These are phyloP conservation scores for Rhizoctonia solani DNA, from an alignment of 1,284 basidiomycete genomes.

Conservation along the genomic window DNA sequence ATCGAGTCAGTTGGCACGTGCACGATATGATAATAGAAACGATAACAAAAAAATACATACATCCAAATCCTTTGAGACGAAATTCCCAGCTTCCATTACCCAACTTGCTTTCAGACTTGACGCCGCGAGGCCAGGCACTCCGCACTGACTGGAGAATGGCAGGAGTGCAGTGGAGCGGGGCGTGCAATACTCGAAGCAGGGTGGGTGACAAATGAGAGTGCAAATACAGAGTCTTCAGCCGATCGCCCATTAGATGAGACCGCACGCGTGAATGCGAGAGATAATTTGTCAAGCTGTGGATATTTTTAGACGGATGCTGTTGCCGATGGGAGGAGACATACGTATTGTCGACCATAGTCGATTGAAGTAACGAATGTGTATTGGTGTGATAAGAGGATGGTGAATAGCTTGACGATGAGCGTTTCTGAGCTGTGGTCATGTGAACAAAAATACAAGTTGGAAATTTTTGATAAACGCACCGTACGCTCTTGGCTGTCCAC, in stretches of 20 bases:
- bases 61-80: constrained; percentile 77
- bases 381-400: constrained; percentile 63
- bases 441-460: background rate
- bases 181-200: constrained; percentile 64
- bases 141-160: constrained; percentile 78
- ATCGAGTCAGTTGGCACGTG: no score
- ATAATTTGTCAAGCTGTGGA: constrained; percentile 15
- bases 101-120: constrained; percentile 73
- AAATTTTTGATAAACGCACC: constrained; percentile 9
- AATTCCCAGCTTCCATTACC: constrained; percentile 69
- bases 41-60: constrained; percentile 49
- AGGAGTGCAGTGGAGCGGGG: constrained; percentile 72
- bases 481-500: constrained; percentile 15
- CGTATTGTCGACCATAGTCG: constrained; percentile 72
- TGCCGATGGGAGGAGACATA: constrained; percentile 69
- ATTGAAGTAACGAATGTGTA: constrained; percentile 67
- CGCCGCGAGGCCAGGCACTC: constrained; percentile 74
- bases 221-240: constrained; percentile 56
- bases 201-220: constrained; percentile 73
- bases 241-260: constrained; percentile 1
- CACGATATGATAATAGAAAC: background rate
- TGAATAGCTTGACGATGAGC: constrained; percentile 66
- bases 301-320: background rate
- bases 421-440: constrained; percentile 53
- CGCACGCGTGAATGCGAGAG: constrained; percentile 18